Base-by-base conservation (phyloP, 1,139 yeast genomes). In the Debaryomyces psychrophilus region DNA sequence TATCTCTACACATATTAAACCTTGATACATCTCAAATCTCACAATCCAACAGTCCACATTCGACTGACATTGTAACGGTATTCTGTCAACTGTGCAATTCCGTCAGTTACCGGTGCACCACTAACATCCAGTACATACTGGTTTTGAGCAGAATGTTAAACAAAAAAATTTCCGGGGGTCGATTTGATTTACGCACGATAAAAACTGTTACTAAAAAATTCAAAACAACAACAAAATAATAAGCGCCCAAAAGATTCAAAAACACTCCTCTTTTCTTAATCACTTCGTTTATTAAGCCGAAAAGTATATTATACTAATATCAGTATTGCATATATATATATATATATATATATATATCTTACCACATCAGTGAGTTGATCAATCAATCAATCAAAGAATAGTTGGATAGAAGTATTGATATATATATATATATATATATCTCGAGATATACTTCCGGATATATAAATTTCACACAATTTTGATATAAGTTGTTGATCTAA, bases 231-330 rank as follows among this genome's bases (percentile, higher is more conserved):
- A 33, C 36, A 33, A 33, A 33, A 33, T 33, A 33, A 15, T 18
- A 33, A 33, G 36, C 36, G 36, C 36, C 36, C 36, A 18, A 33
- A 20, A 33, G 25, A 33, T 25, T 29, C 36, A 33, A 33, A 33
- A 33, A 33, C 36, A 33, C 36, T 33, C 36, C 36, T 33, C 36
- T 33, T 33, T 33, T 33, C 36, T 33, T 20, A 33, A 33, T 18
- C 20, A 33, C 25, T 20, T 33, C 36, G 12, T 18, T 31, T 33
- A 33, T 20, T 18, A 33, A 9, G 36, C 18, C 36, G 20, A 33
- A 33, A 33, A 33, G 36, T 33, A 33, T 18, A 33, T 33, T 33
- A 33, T 33, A 33, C 36, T 33, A 33, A 11, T 11, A 33, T 11
- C 11, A n/a, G 20, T 33, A 33, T 20, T 33, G 22, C 18, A 33